Evolutionary conservation across 441 rosid genomes (phyloP).

Genomic region (Euphorbia corollata): DNA sequence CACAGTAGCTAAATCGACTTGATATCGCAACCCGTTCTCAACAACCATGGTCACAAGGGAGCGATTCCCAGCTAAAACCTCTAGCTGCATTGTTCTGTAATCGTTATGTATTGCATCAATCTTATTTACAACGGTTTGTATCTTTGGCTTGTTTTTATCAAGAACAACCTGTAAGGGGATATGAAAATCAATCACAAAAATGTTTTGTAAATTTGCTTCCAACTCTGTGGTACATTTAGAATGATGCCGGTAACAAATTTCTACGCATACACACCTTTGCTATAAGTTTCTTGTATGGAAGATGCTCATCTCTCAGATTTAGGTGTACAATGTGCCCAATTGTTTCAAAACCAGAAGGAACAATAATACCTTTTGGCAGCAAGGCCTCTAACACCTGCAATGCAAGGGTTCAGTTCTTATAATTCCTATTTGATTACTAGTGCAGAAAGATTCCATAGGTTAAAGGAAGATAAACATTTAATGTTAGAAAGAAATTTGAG

Average conservation of each 20-base stretch:
- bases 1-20: constrained; percentile 83
- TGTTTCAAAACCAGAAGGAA: constrained; percentile 83
- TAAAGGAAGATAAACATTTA: neutral
- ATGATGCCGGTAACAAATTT: constrained; percentile 10
- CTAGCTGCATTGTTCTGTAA: constrained; percentile 89
- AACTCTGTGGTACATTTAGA: neutral
- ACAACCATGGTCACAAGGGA: constrained; percentile 78
- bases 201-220: constrained; percentile 14
- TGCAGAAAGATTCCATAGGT: too few species aligned
- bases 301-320: constrained; percentile 70
- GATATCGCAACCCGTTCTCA: constrained; percentile 80
- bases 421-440: constrained; percentile 8
- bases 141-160: constrained; percentile 84
- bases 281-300: constrained; percentile 57
- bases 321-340: constrained; percentile 85
- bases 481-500: neutral
- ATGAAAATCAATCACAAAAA: constrained; percentile 5
- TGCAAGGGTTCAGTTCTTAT: constrained; percentile 11
- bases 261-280: constrained; percentile 51
- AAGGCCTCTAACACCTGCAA: constrained; percentile 74
- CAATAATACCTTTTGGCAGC: constrained; percentile 57
- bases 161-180: constrained; percentile 55
- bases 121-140: constrained; percentile 87
- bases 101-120: constrained; percentile 72
- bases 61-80: constrained; percentile 85